Base-by-base conservation (phyloP, 1,139 yeast species). In the Candida sp. region DNA sequence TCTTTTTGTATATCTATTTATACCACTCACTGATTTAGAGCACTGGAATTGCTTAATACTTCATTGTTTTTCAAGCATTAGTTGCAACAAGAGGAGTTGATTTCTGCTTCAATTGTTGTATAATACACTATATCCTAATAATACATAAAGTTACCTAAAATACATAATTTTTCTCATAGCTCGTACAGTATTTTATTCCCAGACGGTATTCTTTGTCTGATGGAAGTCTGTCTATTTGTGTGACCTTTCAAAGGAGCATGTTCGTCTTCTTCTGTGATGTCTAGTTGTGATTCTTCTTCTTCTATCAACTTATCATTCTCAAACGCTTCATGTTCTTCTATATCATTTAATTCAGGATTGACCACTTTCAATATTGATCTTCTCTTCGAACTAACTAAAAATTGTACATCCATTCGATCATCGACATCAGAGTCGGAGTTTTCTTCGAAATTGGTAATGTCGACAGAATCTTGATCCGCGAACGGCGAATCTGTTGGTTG, bases 351-450 rank as follows among this genome's bases (percentile, higher is more conserved):
- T 51, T 79, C 83, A 0, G 95, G 95, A 53, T 86, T 86, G 40
- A 82, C 74, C 33, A 86, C 82, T 32, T 85, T 66, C 40, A 86
- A 65, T 39, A 76, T 75, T 1, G 86, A 74, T 44, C 88, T 64
- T 52, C 91, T 68, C 56, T 81, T 80, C n/a, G 87, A 79, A 45
- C 88, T 79, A 7, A 85, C 91, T 49, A 86, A 62, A 6, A 86
- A 86, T 57, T 85, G 93, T 0, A 83, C 91, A 49, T 85, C 91
- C 50, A 84, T 62, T 35, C 75, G 70, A 34, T 70, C 70, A 48
- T 76, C 75, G 9, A 72, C 50, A 21, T 56, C 57, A n/a, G 58
- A 50, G 35, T 61, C 64, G 7, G 58, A 49, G 6, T 23, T 19
- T 21, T 42, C 38, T 5, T 38, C 27, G 19, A 32, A 32, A 22